phyloP scores from a whole-genome alignment of 140 eudicot species.

The Senecio squalidus region DNA sequence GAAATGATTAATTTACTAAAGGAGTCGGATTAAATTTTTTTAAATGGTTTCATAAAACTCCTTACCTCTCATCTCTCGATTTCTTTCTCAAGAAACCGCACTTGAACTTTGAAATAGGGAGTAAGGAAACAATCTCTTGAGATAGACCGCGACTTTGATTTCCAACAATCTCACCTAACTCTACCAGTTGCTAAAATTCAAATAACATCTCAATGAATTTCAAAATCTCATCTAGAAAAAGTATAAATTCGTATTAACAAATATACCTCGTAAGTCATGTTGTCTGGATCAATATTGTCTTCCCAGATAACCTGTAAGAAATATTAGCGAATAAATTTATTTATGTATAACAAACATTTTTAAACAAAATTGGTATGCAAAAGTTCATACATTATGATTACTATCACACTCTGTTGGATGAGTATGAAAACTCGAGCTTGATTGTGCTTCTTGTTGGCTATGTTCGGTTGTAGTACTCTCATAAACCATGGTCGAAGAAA shows the following conservation, averaged over 20 bases:
- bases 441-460: constrained; percentile 42
- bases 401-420: constrained; percentile 52
- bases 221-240: too few relatives aligned
- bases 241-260: too few relatives aligned
- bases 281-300: constrained; percentile 79
- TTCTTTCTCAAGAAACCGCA: constrained; percentile 64
- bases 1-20: too few relatives aligned
- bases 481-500: constrained; percentile 30
- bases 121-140: constrained; percentile 60
- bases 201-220: too few relatives aligned
- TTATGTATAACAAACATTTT: too few relatives aligned
- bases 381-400: too few relatives aligned
- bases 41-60: too few relatives aligned
- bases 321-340: too few relatives aligned
- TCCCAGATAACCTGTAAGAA: constrained; percentile 59
- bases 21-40: too few relatives aligned
- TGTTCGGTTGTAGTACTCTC: constrained; percentile 38
- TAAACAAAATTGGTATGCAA: too few relatives aligned
- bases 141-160: constrained; percentile 85
- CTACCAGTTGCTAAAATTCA: constrained; percentile 91
- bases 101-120: constrained; percentile 70
- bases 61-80: constrained; percentile 73
- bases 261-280: constrained; percentile 93
- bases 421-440: constrained; percentile 29
- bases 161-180: constrained; percentile 87